These are phyloP conservation scores for Diospyros kaki DNA, from an alignment of 148 eudicot genomes.

Conservation along the genomic window DNA sequence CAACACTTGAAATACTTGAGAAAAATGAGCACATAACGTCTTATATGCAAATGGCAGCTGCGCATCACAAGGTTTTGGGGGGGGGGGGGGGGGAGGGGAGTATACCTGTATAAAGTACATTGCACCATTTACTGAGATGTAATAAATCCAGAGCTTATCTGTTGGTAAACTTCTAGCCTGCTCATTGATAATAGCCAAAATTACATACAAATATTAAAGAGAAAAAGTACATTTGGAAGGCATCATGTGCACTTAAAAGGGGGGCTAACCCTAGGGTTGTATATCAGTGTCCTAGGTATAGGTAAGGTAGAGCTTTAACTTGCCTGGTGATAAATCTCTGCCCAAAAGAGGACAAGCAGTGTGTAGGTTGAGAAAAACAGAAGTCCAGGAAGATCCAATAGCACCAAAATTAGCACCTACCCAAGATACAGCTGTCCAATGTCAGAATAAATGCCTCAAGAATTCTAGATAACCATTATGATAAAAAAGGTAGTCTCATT, in stretches of 20 bases:
- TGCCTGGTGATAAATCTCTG: constrained; percentile 92
- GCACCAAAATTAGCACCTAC: constrained; percentile 57
- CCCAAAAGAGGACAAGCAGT: constrained; percentile 96
- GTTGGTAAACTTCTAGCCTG: constrained; percentile 92
- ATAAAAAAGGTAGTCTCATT: background rate
- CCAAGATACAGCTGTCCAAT: constrained; percentile 10
- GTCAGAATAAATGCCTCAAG: constrained; percentile 4
- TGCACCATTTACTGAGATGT: constrained; percentile 52
- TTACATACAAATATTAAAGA: constrained; percentile 7
- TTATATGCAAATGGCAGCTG: background rate
- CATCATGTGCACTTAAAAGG: background rate
- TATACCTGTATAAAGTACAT: constrained; percentile 75
- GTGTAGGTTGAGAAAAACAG: constrained; percentile 89
- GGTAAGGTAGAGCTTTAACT: constrained; percentile 10
- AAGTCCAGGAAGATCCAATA: constrained; percentile 83
- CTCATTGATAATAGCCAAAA: constrained; percentile 21
- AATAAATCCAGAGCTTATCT: constrained; percentile 63
- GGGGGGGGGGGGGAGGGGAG: constrained; percentile 6
- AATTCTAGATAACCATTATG: background rate
- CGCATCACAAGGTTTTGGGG: background rate
- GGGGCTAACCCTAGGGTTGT: background rate
- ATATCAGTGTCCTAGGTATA: background rate
- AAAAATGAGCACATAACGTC: background rate
- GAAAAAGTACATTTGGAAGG: background rate
- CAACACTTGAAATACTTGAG: background rate